phyloP scores from a whole-genome alignment of 1,284 basidiomycete species.

The Exobasidium rhododendri region DNA sequence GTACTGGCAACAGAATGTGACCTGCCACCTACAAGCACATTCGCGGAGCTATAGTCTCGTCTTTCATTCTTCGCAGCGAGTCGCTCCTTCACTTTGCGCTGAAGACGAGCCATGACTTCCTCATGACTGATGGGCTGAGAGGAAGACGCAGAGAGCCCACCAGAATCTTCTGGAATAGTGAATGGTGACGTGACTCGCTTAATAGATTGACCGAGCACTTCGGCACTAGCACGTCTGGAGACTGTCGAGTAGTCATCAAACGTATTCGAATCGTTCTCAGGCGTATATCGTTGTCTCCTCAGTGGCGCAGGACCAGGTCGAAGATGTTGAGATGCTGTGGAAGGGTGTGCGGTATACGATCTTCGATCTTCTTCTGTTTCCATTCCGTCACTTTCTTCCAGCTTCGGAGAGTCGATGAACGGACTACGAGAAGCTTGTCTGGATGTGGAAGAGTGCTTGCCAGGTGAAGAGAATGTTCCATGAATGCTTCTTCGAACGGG shows the following conservation, averaged over 20 bases:
- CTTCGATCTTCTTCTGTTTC: not conserved
- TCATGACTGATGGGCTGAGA: not conserved
- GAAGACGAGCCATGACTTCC: constrained; percentile 12
- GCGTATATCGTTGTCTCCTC: not conserved
- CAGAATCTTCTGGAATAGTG: not conserved
- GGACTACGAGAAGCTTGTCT: constrained; percentile 1
- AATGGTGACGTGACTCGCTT: not conserved
- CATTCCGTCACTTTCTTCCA: not conserved
- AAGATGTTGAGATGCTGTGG: not conserved
- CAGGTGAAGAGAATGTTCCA: not conserved
- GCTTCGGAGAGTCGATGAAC: not conserved
- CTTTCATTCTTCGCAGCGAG: constrained; percentile 4
- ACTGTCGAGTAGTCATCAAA: not conserved
- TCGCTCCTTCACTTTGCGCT: constrained; percentile 6
- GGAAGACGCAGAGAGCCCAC: not conserved
- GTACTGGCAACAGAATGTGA: too few species aligned
- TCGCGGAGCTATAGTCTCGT: not conserved
- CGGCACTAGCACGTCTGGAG: constrained; percentile 5
- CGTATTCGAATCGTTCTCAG: not conserved
- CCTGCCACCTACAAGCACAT: not conserved
- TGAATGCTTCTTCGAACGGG: constrained; percentile 6
- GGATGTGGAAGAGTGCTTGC: not conserved
- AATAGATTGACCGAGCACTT: constrained; percentile 1
- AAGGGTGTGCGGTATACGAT: not conserved
- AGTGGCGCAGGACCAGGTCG: not conserved